Conservation (phyloP, 148 eudicot genomes). For the Bassia scoparia region DNA sequence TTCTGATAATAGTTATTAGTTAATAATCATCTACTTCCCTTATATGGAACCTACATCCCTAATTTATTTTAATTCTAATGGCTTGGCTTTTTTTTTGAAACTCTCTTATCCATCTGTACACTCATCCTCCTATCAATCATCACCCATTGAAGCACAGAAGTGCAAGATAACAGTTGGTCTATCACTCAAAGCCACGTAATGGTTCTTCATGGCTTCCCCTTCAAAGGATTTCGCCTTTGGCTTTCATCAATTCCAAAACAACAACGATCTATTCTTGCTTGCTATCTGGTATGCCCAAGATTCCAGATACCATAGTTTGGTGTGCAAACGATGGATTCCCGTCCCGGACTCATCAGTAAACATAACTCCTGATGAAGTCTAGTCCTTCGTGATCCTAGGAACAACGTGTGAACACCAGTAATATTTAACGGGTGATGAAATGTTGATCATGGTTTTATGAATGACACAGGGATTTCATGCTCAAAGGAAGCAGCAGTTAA, state of each 20-base stretch:
- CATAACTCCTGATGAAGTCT: slow-evolving; percentile 31
- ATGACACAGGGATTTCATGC: slow-evolving; percentile 47
- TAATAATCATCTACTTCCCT: too few relatives aligned
- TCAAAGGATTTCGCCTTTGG: slow-evolving; percentile 47
- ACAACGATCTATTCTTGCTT: slow-evolving; percentile 34
- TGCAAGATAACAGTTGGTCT: slow-evolving; percentile 26
- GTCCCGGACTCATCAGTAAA: slow-evolving; percentile 33
- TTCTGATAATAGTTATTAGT: not conserved
- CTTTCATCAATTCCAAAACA: slow-evolving; percentile 25
- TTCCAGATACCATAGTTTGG: slow-evolving; percentile 51
- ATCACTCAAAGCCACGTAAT: slow-evolving; percentile 27
- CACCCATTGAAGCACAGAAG: slow-evolving; percentile 23
- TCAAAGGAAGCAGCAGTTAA: slow-evolving; percentile 8
- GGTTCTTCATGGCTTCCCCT: slow-evolving; percentile 41
- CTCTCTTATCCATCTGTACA: not conserved
- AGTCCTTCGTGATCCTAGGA: slow-evolving; percentile 40
- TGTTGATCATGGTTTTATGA: slow-evolving; percentile 37
- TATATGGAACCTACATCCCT: not conserved
- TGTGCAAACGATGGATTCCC: slow-evolving; percentile 33
- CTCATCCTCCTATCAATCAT: slow-evolving; percentile 14
- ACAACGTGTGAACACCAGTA: slow-evolving; percentile 19
- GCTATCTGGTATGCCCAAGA: slow-evolving; percentile 54
- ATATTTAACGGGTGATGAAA: slow-evolving; percentile 14
- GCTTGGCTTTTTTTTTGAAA: not conserved
- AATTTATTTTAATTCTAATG: too few relatives aligned